Evolutionary conservation across 495 filamentous ascomycete genomes (phyloP).

Genomic region (Neurospora tetraspora): DNA sequence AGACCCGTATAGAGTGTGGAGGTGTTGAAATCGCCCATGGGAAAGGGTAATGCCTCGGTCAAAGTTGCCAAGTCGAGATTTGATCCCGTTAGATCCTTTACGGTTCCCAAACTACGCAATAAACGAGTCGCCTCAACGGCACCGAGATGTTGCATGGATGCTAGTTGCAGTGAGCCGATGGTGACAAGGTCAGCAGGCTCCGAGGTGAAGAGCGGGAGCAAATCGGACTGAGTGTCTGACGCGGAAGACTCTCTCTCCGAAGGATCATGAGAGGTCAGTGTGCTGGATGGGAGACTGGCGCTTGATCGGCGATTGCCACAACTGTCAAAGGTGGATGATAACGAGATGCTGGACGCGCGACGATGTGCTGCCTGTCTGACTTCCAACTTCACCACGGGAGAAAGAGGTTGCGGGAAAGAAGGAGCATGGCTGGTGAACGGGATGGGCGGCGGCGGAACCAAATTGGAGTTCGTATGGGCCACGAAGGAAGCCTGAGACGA

Average conservation of each 20-base stretch:
- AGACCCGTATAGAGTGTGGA: slow-evolving; percentile 2
- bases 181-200: slow-evolving; percentile 18
- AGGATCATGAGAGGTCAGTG: not conserved
- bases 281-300: not conserved
- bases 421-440: not conserved
- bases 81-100: not conserved
- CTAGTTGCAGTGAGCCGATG: slow-evolving; percentile 17
- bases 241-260: not conserved
- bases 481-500: not conserved
- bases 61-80: not conserved
- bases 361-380: not conserved
- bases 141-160: slow-evolving; percentile 16
- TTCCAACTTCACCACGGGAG: slow-evolving; percentile 7
- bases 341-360: slow-evolving; percentile 3
- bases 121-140: slow-evolving; percentile 12
- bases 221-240: slow-evolving; percentile 2
- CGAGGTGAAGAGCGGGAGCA: slow-evolving; percentile 13
- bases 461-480: not conserved
- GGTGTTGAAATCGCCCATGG: slow-evolving; percentile 1
- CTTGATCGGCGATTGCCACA: not conserved
- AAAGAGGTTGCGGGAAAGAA: not conserved
- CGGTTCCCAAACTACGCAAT: slow-evolving; percentile 5
- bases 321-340: slow-evolving; percentile 2
- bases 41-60: slow-evolving; percentile 1
- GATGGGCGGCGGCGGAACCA: not conserved